phyloP scores from a whole-genome alignment of 208 protist genomes.

The Herpetomonas samuelpessoai region DNA sequence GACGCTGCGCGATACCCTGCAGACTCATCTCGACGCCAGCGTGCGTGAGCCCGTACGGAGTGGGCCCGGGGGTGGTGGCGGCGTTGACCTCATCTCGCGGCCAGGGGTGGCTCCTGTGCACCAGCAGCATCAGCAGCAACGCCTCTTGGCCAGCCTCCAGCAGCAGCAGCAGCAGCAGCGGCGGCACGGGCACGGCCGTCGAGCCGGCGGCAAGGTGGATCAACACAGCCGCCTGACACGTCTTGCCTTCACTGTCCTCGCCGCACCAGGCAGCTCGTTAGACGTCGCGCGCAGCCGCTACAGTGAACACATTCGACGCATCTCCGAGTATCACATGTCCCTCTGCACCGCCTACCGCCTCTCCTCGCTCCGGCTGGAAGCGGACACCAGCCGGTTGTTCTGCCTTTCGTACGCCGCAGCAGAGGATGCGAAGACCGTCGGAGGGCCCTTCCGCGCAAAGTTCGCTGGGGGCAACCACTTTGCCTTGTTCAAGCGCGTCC shows the following conservation, averaged over 20 bases:
- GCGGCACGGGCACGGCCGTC: neutral
- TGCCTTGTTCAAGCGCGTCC: conserved; percentile 31
- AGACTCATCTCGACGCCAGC: conserved; percentile 26
- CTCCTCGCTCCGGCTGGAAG: conserved; percentile 54
- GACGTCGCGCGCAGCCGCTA: conserved; percentile 61
- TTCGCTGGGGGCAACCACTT: conserved; percentile 74
- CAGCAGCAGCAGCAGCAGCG: conserved; percentile 5
- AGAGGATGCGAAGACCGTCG: conserved; percentile 52
- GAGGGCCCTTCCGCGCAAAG: conserved; percentile 57
- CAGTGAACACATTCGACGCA: conserved; percentile 43
- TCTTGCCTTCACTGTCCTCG: conserved; percentile 65
- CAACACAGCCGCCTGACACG: conserved; percentile 40
- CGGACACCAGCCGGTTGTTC: conserved; percentile 53
- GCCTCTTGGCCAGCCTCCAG: no score
- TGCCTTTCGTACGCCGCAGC: conserved; percentile 54
- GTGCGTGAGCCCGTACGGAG: conserved; percentile 9
- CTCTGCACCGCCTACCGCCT: conserved; percentile 37
- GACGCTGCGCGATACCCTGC: conserved; percentile 22
- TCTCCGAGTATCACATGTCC: conserved; percentile 42
- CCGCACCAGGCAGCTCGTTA: conserved; percentile 46
- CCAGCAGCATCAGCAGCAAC: no score
- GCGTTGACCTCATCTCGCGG: no score
- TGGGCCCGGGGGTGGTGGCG: neutral
- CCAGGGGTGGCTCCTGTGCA: no score
- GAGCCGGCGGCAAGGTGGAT: conserved; percentile 6